These are phyloP conservation scores for Fusarium pininemorale DNA, from an alignment of 2,329 filamentous ascomycete genomes.

Conservation along the genomic window DNA sequence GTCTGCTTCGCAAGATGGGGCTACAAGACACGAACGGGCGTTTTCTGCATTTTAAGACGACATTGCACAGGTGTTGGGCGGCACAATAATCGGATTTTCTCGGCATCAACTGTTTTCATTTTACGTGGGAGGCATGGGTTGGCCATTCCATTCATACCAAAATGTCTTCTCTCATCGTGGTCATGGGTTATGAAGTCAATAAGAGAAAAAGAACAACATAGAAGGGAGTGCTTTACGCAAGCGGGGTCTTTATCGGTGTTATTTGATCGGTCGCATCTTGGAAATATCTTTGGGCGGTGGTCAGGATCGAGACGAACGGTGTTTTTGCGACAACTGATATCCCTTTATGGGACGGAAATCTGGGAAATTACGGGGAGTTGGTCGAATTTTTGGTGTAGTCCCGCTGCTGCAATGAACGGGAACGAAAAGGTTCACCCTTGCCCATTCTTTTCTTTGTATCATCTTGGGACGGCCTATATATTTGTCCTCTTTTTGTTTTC, in stretches of 20 bases:
- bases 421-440: constrained; percentile 41
- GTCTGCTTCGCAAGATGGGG: constrained; percentile 48
- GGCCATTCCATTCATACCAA: constrained; percentile 40
- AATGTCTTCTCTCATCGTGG: constrained; percentile 47
- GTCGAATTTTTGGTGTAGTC: constrained; percentile 46
- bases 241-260: constrained; percentile 45
- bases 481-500: constrained; percentile 43
- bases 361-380: constrained; percentile 50
- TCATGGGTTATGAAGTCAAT: constrained; percentile 59
- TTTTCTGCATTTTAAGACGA: constrained; percentile 54
- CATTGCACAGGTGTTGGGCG: constrained; percentile 59
- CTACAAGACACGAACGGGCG: constrained; percentile 55
- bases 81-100: constrained; percentile 40
- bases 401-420: constrained; percentile 45
- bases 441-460: constrained; percentile 45
- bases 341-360: constrained; percentile 44
- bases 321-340: constrained; percentile 44
- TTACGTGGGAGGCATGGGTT: constrained; percentile 39
- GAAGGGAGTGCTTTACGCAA: constrained; percentile 50
- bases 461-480: constrained; percentile 43
- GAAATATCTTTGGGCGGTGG: constrained; percentile 46
- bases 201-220: constrained; percentile 57
- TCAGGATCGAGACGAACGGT: constrained; percentile 49
- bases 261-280: constrained; percentile 51
- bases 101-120: constrained; percentile 48